Conservation (phyloP, 2,329 filamentous ascomycete species). For the Aspergillus calidoustus region DNA sequence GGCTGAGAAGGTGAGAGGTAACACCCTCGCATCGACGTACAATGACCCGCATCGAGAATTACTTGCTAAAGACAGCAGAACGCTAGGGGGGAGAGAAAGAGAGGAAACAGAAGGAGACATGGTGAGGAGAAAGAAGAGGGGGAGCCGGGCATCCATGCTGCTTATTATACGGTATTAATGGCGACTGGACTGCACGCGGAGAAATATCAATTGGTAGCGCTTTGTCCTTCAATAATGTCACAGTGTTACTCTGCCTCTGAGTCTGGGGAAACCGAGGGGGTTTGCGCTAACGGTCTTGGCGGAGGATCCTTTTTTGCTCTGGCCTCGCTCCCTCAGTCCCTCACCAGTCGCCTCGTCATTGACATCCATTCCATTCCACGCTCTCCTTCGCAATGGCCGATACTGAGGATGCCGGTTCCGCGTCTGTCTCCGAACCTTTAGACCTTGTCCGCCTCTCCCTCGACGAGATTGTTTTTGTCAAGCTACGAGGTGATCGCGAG, state of each 20-base stretch:
- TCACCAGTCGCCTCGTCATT: background rate
- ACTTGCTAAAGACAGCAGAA: background rate
- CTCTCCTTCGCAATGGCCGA: conserved; percentile 71
- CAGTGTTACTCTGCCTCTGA: background rate
- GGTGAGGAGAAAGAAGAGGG: background rate
- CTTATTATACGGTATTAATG: conserved; percentile 2
- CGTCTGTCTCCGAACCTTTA: conserved; percentile 84
- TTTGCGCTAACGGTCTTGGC: conserved; percentile 4
- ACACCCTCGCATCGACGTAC: conserved; percentile 32
- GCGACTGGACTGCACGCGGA: background rate
- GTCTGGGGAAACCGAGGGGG: conserved; percentile 12
- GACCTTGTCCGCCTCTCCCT: conserved; percentile 93
- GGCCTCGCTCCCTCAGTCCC: background rate
- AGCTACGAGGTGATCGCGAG: conserved; percentile 93
- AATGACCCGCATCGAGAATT: conserved; percentile 29
- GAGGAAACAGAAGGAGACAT: conserved; percentile 3
- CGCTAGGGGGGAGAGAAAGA: background rate
- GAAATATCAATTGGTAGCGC: background rate
- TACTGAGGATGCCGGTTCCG: conserved; percentile 69
- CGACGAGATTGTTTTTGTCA: conserved; percentile 96
- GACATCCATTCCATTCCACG: background rate
- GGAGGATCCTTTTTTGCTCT: conserved; percentile 3
- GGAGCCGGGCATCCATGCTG: background rate
- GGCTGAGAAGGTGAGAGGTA: conserved; percentile 32
- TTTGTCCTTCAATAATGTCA: background rate